Base-by-base conservation (phyloP, 129 eudicot species). In the Pittosporum tobira region DNA sequence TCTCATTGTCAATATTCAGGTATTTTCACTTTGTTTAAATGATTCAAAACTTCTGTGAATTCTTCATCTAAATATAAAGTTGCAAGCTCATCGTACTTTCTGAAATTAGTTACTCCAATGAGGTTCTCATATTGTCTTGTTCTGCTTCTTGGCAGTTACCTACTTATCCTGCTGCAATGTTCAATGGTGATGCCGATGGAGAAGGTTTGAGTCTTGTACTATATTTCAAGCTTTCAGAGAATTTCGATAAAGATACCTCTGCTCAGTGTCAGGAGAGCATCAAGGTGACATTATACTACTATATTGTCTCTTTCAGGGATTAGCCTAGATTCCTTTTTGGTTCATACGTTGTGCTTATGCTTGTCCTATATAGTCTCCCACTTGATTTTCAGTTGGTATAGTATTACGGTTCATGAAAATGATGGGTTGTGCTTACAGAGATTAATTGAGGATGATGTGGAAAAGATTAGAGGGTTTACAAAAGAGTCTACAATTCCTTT, bases 121-220 rank as follows among this genome's bases (percentile, higher is more conserved):
- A 23, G 37, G 19, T 48, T 48, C 26, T 62, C 15, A 69, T 53
- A 13, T 15, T 67, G 10, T 64, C 31, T 31, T 47, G 18, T 43
- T 59, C 4, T 65, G 57, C 47, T 50, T 63, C 12, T 36, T 65
- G 18, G 47, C 80, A 93, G 94, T 65, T 87, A 75, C 99, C 99
- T 27, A 80, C 94, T 59, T 93, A 93, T 75, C 72, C 85, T 14
- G 67, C 94, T 61, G 77, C 81, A 34, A 84, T 87, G 91, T 93
- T 93, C 70, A 79, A 75, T 53, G 79, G 94, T 48, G 99, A 93
- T 50, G 63, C 79, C 15, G 83, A 93, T 34, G 96, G 96, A 3
- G 99, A 93, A 68, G 99, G 96, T 59, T 57, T 93, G 61, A 93
- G 83, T 76, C 94, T 93, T 27, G 96, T 93, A 6, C 65, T 93